These are phyloP conservation scores for Capsicum rhomboideum DNA, from an alignment of 257 asterid genomes.

Conservation along the genomic window DNA sequence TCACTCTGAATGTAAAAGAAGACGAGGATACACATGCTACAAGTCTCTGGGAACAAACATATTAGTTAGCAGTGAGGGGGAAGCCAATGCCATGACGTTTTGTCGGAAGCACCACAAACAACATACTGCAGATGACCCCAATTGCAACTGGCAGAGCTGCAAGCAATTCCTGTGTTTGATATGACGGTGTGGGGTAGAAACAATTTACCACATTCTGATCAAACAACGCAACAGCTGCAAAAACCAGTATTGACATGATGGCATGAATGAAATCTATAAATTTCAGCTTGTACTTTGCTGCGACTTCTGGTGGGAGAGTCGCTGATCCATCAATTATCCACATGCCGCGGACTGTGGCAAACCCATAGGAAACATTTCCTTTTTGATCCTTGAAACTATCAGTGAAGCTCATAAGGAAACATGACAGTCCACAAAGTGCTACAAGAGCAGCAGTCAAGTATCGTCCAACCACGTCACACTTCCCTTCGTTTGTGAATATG, in stretches of 20 bases:
- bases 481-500: constrained; percentile 67
- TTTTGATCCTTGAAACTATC: constrained; percentile 76
- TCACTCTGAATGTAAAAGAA: background rate
- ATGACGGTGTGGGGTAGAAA: constrained; percentile 70
- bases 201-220: constrained; percentile 66
- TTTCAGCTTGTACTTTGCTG: constrained; percentile 50
- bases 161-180: constrained; percentile 50
- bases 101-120: constrained; percentile 82
- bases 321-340: constrained; percentile 82
- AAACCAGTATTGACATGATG: constrained; percentile 76
- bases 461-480: constrained; percentile 53
- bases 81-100: constrained; percentile 87
- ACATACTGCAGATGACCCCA: constrained; percentile 74
- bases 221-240: constrained; percentile 65
- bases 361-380: constrained; percentile 60
- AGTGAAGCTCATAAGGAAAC: constrained; percentile 61
- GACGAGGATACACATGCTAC: background rate
- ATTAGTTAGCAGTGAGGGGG: constrained; percentile 41
- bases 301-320: constrained; percentile 34
- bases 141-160: constrained; percentile 75
- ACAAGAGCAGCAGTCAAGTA: constrained; percentile 49
- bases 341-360: constrained; percentile 60
- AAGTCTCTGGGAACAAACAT: background rate
- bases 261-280: constrained; percentile 79
- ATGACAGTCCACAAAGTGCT: constrained; percentile 58